A percentile compares a stretch with the other conserved stretches of the same genome.
These are phyloP conservation scores for Dispira simplex DNA, from an alignment of 192 early-diverging fungal species.

Conservation along the genomic window DNA sequence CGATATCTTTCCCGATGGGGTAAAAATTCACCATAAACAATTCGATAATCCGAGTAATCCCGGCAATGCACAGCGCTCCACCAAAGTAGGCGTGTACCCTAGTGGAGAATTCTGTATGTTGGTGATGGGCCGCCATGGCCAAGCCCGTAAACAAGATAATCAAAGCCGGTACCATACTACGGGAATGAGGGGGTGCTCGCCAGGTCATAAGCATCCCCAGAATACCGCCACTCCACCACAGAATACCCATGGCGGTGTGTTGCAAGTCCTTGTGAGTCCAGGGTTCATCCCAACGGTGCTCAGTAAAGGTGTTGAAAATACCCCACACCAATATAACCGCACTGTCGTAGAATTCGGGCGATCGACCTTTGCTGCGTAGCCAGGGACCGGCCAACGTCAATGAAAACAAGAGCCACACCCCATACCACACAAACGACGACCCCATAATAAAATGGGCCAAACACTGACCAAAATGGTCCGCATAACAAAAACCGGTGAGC, in stretches of 20 bases:
- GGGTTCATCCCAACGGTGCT: slow-evolving; percentile 37
- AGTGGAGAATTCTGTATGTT: slow-evolving; percentile 38
- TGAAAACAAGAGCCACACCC: slow-evolving; percentile 36
- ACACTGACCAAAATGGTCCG: slow-evolving; percentile 42
- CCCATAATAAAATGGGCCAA: slow-evolving; percentile 61
- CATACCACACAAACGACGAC: slow-evolving; percentile 50
- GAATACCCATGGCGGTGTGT: slow-evolving; percentile 48
- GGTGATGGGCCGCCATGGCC: slow-evolving; percentile 41
- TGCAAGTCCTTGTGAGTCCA: slow-evolving; percentile 55
- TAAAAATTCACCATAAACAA: slow-evolving; percentile 25
- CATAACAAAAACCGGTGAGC: slow-evolving; percentile 42
- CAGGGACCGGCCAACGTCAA: slow-evolving; percentile 40
- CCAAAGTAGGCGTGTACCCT: slow-evolving; percentile 49
- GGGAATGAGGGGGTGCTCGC: slow-evolving; percentile 19
- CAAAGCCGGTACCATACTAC: slow-evolving; percentile 42
- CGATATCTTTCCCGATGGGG: slow-evolving; percentile 9
- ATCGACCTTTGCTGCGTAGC: slow-evolving; percentile 33
- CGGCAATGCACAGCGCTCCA: slow-evolving; percentile 36
- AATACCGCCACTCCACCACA: slow-evolving; percentile 49
- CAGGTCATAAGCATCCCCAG: slow-evolving; percentile 34
- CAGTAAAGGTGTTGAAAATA: slow-evolving; percentile 52
- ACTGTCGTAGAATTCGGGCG: slow-evolving; percentile 55
- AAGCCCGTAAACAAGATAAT: slow-evolving; percentile 45
- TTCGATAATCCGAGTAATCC: slow-evolving; percentile 37
- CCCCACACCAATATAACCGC: slow-evolving; percentile 46